Evolutionary conservation across 1,284 basidiomycete genomes (phyloP).

Genomic region (Marasmius fiardii): DNA sequence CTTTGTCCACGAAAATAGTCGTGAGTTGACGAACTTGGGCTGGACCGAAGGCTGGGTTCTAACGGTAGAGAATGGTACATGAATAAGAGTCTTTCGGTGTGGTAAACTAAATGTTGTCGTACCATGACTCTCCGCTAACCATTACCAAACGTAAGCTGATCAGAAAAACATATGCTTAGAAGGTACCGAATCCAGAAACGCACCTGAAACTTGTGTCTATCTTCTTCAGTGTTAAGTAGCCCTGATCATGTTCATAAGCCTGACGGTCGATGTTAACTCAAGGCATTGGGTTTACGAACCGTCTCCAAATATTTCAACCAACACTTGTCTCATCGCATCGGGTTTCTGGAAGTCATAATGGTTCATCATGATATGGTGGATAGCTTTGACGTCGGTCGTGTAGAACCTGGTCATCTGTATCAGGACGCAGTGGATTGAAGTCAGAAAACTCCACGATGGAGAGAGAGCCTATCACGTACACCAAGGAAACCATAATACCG

Average conservation of each 20-base stretch:
- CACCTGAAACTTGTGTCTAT: slow-evolving; percentile 14
- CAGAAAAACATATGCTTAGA: too few relatives aligned
- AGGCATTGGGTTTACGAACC: slow-evolving; percentile 27
- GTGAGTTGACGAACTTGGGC: slow-evolving; percentile 14
- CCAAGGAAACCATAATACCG: slow-evolving; percentile 42
- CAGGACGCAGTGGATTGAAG: too few relatives aligned
- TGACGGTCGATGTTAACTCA: not conserved
- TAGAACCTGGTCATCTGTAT: slow-evolving; percentile 37
- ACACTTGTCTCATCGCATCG: slow-evolving; percentile 27
- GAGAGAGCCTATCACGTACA: slow-evolving; percentile 40
- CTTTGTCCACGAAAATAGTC: slow-evolving; percentile 13
- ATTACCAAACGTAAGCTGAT: not conserved
- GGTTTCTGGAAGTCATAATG: slow-evolving; percentile 46
- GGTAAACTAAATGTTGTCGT: too few relatives aligned
- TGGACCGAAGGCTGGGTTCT: slow-evolving; percentile 17
- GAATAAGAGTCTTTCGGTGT: too few relatives aligned
- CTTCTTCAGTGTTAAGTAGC: slow-evolving; percentile 11
- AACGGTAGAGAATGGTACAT: too few relatives aligned
- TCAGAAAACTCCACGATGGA: too few relatives aligned
- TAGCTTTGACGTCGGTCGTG: slow-evolving; percentile 45
- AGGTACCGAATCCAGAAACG: too few relatives aligned
- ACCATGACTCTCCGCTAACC: slow-evolving; percentile 16
- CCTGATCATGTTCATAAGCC: not conserved
- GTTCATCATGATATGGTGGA: slow-evolving; percentile 48
- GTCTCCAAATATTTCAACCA: slow-evolving; percentile 40